These are phyloP conservation scores for Mortierella polycephala DNA, from an alignment of 371 early-diverging fungal species.

Conservation along the genomic window DNA sequence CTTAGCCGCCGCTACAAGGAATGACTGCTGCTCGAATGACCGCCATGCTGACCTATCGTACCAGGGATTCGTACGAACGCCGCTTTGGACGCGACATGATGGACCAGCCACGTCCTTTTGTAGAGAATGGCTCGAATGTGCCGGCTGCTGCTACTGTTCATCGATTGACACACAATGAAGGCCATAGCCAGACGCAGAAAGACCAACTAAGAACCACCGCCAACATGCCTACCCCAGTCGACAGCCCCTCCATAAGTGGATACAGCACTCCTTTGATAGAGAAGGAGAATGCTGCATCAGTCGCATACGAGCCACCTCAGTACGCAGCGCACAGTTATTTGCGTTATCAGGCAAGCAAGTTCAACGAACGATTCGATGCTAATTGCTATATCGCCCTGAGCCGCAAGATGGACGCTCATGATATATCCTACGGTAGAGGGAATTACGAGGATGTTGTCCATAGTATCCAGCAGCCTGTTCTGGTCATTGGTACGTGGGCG, in stretches of 20 bases:
- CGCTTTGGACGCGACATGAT: slow-evolving; percentile 90
- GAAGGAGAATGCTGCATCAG: not conserved
- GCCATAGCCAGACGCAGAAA: slow-evolving; percentile 38
- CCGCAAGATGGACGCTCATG: slow-evolving; percentile 94
- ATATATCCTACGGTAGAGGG: slow-evolving; percentile 76
- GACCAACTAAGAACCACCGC: too few species aligned
- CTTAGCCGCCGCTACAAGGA: slow-evolving; percentile 77
- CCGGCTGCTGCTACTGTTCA: slow-evolving; percentile 60
- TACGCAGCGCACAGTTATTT: slow-evolving; percentile 95
- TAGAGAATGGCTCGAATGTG: not conserved
- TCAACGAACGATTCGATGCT: slow-evolving; percentile 93
- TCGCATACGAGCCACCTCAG: slow-evolving; percentile 53
- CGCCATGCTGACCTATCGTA: slow-evolving; percentile 95
- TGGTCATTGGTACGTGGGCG: slow-evolving; percentile 79
- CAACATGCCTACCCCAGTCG: slow-evolving; percentile 1
- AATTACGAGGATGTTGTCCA: slow-evolving; percentile 65
- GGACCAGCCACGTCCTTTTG: slow-evolving; percentile 13
- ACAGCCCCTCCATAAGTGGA: not conserved
- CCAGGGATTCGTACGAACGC: slow-evolving; percentile 90
- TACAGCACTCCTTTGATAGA: not conserved
- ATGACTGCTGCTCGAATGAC: slow-evolving; percentile 94
- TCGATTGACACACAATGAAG: slow-evolving; percentile 67
- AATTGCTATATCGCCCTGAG: slow-evolving; percentile 97
- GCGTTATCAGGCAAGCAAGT: slow-evolving; percentile 97
- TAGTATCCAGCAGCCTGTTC: slow-evolving; percentile 77